Evolutionary conservation across 805 yeast species (phyloP).

Genomic region (Zygotorulaspora florentina): DNA sequence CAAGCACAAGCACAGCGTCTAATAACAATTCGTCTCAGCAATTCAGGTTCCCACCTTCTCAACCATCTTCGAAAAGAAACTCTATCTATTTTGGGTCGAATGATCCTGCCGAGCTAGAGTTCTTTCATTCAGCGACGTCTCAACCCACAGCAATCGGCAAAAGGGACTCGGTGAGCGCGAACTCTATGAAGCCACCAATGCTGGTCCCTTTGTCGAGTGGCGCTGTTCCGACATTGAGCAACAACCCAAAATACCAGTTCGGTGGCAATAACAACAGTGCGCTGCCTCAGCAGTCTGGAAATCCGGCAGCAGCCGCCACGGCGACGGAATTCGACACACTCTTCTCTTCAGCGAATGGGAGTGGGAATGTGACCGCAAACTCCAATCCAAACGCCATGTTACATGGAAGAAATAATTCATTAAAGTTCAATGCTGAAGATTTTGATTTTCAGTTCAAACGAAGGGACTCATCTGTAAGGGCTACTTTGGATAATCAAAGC

Average conservation of each 20-base stretch:
- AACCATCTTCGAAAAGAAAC: slow-evolving; percentile 26
- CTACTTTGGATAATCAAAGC: slow-evolving; percentile 18
- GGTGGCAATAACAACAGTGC: slow-evolving; percentile 7
- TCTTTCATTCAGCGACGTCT: slow-evolving; percentile 14
- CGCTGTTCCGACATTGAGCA: slow-evolving; percentile 4
- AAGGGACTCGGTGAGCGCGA: slow-evolving; percentile 9
- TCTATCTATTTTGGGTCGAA: slow-evolving; percentile 24
- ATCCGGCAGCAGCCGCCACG: background rate
- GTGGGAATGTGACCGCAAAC: background rate
- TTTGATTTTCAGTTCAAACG: slow-evolving; percentile 33
- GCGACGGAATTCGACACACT: slow-evolving; percentile 18
- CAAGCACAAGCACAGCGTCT: slow-evolving; percentile 14
- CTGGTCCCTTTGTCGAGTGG: slow-evolving; percentile 16
- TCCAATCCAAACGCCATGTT: slow-evolving; percentile 10
- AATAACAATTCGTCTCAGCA: slow-evolving; percentile 1
- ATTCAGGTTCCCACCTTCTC: slow-evolving; percentile 15
- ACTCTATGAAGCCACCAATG: slow-evolving; percentile 27
- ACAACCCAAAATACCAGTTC: background rate
- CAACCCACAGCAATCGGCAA: slow-evolving; percentile 5
- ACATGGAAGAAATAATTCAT: slow-evolving; percentile 29
- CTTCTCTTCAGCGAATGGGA: slow-evolving; percentile 6
- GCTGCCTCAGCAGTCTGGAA: background rate
- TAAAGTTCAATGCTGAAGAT: slow-evolving; percentile 31
- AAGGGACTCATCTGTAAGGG: slow-evolving; percentile 32
- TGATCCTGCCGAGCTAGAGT: slow-evolving; percentile 25